phyloP scores from a whole-genome alignment of 1,284 basidiomycete species.

The Trametes sp. region DNA sequence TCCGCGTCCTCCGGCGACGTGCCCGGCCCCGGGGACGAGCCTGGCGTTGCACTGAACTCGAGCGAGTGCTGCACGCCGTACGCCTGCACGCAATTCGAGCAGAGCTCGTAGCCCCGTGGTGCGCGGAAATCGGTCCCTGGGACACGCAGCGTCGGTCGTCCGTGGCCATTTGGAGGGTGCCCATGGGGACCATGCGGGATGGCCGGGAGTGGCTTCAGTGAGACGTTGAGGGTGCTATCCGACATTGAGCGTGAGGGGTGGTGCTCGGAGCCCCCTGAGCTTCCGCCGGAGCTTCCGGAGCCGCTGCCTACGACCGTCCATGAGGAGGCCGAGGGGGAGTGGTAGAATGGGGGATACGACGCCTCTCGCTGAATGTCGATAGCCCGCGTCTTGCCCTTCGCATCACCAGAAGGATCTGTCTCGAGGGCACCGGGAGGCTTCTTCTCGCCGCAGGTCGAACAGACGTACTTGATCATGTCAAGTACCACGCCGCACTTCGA shows the following conservation, averaged over 20 bases:
- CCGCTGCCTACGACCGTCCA: conserved; percentile 43
- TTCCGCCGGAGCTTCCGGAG: conserved; percentile 21
- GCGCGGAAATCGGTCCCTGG: conserved; percentile 13
- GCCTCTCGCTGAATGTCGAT: conserved; percentile 29
- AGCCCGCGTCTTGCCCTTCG: conserved; percentile 40
- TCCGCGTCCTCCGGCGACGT: conserved; percentile 59
- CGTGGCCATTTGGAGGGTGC: conserved; percentile 3
- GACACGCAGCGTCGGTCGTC: conserved; percentile 10
- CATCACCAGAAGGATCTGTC: conserved; percentile 26
- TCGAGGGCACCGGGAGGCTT: conserved; percentile 45
- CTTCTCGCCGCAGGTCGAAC: conserved; percentile 85
- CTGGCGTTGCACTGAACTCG: conserved; percentile 58
- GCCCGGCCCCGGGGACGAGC: conserved; percentile 51
- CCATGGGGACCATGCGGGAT: conserved; percentile 8
- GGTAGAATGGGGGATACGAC: conserved; percentile 26
- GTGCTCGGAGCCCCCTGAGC: conserved; percentile 24
- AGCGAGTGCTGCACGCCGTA: conserved; percentile 82
- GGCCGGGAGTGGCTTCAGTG: conserved; percentile 26
- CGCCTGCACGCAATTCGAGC: conserved; percentile 76
- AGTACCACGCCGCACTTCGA: conserved; percentile 79
- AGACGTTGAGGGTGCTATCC: conserved; percentile 26
- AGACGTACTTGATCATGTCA: conserved; percentile 86
- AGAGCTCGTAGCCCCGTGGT: conserved; percentile 79
- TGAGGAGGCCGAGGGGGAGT: conserved; percentile 46
- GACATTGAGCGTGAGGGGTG: conserved; percentile 28